Base-by-base conservation (phyloP, 192 early-diverging fungal genomes). In the Geosiphon pyriformis region DNA sequence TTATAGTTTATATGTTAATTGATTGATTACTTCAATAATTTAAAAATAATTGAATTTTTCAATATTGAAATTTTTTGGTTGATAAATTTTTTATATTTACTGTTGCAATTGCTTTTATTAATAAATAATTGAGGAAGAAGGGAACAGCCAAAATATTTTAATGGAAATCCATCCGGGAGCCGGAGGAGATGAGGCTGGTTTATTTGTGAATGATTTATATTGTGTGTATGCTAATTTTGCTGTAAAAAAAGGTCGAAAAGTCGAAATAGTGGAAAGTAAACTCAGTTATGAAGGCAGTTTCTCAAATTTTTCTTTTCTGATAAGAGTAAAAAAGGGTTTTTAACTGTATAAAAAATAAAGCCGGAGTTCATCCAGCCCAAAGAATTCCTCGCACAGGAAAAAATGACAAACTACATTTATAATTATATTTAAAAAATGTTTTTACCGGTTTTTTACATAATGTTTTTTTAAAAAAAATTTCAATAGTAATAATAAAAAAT, bases 341-440 rank as follows among this genome's bases (percentile, higher is more conserved):
- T 58, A 58, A 29, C 25, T 58, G 56, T 15, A 29, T 58, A 58
- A 58, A 29, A 58, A 58, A 61, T 46, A 37, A 61, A 47, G 59
- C 37, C 11, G 59, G 59, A n/a, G 59, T 61, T 47, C 59, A 61
- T 37, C 59, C 35, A 2, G 59, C 47, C 1, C 59, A 61, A 22
- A 1, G 59, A 29, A 22, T 61, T 47, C 59, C 59, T 17, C 34
- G 25, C 10, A 61, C 59, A 1, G 59, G 11, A 61, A 61, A 20
- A 1, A 10, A 23, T 46, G 59, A 37, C 1, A 2, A 22, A 47
- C 37, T 61, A 3, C 59, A 61, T 47, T n/a, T n/a, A n/a, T n/a
- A n/a, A n/a, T n/a, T n/a, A n/a, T n/a, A n/a, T n/a, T n/a, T n/a
- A n/a, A n/a, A n/a, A n/a, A n/a, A n/a, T n/a, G n/a, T n/a, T n/a